Base-by-base conservation (phyloP, 805 yeast species). In the Candida qinlingensis region DNA sequence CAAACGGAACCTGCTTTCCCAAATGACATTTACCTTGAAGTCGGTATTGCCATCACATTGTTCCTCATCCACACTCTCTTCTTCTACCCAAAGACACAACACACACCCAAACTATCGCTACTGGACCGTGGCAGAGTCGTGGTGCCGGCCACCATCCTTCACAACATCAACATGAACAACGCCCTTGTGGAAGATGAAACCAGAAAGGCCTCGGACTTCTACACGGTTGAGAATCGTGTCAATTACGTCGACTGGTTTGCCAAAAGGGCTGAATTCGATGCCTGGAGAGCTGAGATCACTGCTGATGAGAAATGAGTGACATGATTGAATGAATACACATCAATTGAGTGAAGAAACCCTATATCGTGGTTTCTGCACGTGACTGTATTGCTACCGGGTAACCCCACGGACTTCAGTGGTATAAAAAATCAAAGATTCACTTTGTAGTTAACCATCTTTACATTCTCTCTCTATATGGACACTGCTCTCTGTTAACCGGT, bases 141-240 rank as follows among this genome's bases (percentile, higher is more conserved):
- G 29, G 34, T 4, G 25, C 38, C 47, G 26, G 29, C 19, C 8
- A 45, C 45, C 25, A 39, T 39, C 5, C 29, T 49, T 9, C 30
- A 33, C 11, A 37, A 25, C 19, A 41, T 45, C 4, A 28, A 36
- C 25, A 49, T 45, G 34, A 36, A 39, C 27, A 27, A 42, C 3
- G 52, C 52, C 5, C 25, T 49, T 0, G 41, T 49, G 6, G 39
- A 39, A 2, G 52, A 49, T 9, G 52, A 49, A 31, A 46, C 29
- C 4, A 39, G 44, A 31, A 49, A 49, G 30, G 33, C 47, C 7
- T 36, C 49, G 2, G 47, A 43, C n/a, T 49, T 45, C 28, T 46
- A 43, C 28, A 36, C 11, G 2, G 36, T 40, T 5, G 47, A 47
- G 33, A 49, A 44, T 10, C 35, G 52, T 25, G 39, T 49, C 6